Evolutionary conservation across 1,284 basidiomycete species (phyloP), one percentile per base, ranked within the genome.

Genomic region (Leccinum cinnamomeum): DNA sequence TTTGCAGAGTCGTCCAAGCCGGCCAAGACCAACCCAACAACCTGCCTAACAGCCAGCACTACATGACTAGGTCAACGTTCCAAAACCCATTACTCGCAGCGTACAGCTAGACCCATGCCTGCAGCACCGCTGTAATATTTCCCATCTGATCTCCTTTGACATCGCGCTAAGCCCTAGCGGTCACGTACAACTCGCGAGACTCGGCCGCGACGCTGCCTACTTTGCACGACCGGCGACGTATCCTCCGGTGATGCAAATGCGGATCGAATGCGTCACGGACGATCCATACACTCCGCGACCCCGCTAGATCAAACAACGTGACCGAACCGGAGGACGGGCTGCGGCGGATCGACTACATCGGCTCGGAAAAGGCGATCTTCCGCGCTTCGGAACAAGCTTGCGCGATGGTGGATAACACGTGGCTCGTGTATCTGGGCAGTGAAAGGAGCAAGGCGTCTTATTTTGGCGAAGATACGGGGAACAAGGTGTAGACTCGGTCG

Each of bases 21-120:
- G 20, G 20, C 30, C 20, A 14, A 20, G 46, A 23, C 18, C 18
- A 50, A 7, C 48, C 4, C 48, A 50, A 25, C 48, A 50, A 25
- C 48, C 48, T 7, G 4, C 5, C 7, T 25, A 16, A 25, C 23
- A 50, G 14, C 2, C 48, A 25, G 2, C 18, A 16, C 4, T 50
- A 25, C 48, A 12, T 2, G 23, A 25, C 48, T 50, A 7, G 48
- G 23, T 50, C 2, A 16, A 50, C 23, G 7, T 48, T 48, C 23
- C 25, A 4, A 4, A 4, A 25, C 23, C 23, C 23, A 25, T 25
- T 25, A 25, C 23, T 4, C 23, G 23, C 23, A 25, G 23, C 25
- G 76, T 81, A 53, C 79, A 82, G 59, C 77, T 87, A 41, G 85
- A 87, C 67, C 84, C n/a, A n/a, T n/a, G n/a, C n/a, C n/a, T n/a